A percentile compares a stretch with the other conserved stretches of the same genome.
Conservation (phyloP, 352 stramenopile species). For the Phytopythium aichiense region DNA sequence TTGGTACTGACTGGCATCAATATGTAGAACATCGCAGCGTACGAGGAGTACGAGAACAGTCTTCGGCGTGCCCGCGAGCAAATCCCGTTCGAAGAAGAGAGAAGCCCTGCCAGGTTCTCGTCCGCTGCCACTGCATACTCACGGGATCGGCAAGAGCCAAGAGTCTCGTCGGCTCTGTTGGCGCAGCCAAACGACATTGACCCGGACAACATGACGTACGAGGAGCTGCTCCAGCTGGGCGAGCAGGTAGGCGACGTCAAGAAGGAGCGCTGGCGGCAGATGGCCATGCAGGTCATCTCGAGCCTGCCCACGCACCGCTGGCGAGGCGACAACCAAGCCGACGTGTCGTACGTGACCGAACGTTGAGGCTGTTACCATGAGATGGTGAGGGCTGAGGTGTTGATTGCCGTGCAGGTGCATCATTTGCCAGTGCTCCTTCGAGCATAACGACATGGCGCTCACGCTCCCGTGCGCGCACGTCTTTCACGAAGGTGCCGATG, state of each 20-base stretch:
- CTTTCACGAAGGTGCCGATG: slow-evolving; percentile 58
- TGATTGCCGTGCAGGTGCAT: slow-evolving; percentile 39
- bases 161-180: slow-evolving; percentile 9
- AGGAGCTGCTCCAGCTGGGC: slow-evolving; percentile 64
- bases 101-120: not conserved
- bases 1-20: not conserved
- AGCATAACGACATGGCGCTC: slow-evolving; percentile 46
- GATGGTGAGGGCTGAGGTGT: slow-evolving; percentile 3
- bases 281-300: slow-evolving; percentile 60
- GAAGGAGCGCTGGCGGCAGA: slow-evolving; percentile 63
- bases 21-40: slow-evolving; percentile 64
- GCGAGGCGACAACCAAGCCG: slow-evolving; percentile 27
- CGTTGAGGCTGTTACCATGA: not conserved
- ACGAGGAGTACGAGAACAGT: slow-evolving; percentile 53
- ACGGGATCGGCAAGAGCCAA: not conserved
- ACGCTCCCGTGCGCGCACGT: slow-evolving; percentile 72
- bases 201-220: slow-evolving; percentile 79
- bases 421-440: slow-evolving; percentile 69
- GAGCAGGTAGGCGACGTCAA: slow-evolving; percentile 73
- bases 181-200: slow-evolving; percentile 36
- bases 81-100: slow-evolving; percentile 8
- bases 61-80: slow-evolving; percentile 17
- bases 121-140: not conserved
- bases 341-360: slow-evolving; percentile 49
- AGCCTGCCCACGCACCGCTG: slow-evolving; percentile 61